These are phyloP conservation scores for Athelia psychrophila DNA, from an alignment of 1,284 basidiomycete species.

Conservation along the genomic window DNA sequence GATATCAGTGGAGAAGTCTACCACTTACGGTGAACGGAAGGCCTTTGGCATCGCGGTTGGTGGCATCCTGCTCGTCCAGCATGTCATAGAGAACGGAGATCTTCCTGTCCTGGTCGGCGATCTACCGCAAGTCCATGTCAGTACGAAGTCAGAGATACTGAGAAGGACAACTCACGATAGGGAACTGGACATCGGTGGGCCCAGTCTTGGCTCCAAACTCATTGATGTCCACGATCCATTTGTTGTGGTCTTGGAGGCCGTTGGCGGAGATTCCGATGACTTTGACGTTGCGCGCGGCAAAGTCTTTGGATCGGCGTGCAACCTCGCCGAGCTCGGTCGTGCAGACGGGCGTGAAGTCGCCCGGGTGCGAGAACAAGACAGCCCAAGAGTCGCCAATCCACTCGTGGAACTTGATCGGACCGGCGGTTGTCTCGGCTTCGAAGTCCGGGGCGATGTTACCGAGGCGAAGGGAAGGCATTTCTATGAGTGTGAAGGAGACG, in stretches of 20 bases:
- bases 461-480: slow-evolving; percentile 57
- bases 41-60: slow-evolving; percentile 93
- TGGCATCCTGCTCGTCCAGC: slow-evolving; percentile 93
- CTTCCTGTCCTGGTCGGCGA: slow-evolving; percentile 88
- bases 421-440: slow-evolving; percentile 78
- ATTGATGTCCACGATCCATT: slow-evolving; percentile 94
- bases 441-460: slow-evolving; percentile 83
- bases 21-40: slow-evolving; percentile 72
- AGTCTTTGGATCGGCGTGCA: slow-evolving; percentile 83
- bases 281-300: slow-evolving; percentile 87
- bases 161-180: slow-evolving; percentile 63
- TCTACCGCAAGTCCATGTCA: slow-evolving; percentile 40
- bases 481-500: slow-evolving; percentile 5
- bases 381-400: slow-evolving; percentile 90
- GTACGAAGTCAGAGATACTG: slow-evolving; percentile 1
- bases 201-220: slow-evolving; percentile 65
- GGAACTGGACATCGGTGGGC: slow-evolving; percentile 82
- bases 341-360: slow-evolving; percentile 84
- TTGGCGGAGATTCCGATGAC: slow-evolving; percentile 95
- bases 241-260: slow-evolving; percentile 79
- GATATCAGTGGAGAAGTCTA: slow-evolving; percentile 6
- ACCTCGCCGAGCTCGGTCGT: slow-evolving; percentile 98
- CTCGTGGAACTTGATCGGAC: slow-evolving; percentile 86
- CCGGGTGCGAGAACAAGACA: slow-evolving; percentile 93
- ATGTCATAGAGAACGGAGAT: slow-evolving; percentile 90